Conservation (phyloP, 805 yeast species). For the Saccharomycopsis sp. region DNA sequence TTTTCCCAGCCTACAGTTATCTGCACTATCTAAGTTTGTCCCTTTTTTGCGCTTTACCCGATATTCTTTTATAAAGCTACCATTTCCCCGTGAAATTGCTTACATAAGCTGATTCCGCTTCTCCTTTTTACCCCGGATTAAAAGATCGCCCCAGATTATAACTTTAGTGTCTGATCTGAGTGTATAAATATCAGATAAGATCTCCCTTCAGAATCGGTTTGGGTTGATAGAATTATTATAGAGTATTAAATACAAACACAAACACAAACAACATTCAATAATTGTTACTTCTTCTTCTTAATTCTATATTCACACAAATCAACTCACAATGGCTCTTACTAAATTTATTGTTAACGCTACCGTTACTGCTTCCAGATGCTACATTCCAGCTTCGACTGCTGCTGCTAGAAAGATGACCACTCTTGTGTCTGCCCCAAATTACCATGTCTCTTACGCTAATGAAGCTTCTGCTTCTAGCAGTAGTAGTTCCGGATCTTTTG, state of each 20-base stretch:
- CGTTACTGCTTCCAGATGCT: conserved; percentile 15
- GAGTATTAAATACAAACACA: neutral
- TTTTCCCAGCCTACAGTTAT: neutral
- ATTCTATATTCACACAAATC: neutral
- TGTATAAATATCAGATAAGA: neutral
- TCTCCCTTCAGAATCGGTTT: neutral
- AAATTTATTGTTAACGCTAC: conserved; percentile 16
- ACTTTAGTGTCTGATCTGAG: neutral
- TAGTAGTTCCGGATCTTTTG: conserved; percentile 5
- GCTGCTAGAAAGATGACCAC: conserved; percentile 10
- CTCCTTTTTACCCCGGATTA: neutral
- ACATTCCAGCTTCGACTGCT: conserved; percentile 7
- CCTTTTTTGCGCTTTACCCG: no score
- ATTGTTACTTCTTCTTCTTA: no score
- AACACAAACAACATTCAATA: no score
- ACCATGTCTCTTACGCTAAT: conserved; percentile 5
- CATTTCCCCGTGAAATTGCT: neutral
- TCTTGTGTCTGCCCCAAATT: conserved; percentile 6
- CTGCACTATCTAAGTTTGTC: neutral
- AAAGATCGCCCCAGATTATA: neutral
- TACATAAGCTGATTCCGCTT: neutral
- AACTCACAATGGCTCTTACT: conserved; percentile 7
- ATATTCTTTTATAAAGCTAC: neutral
- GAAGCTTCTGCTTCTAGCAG: conserved; percentile 2
- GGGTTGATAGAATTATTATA: neutral